Evolutionary conservation across 306 rosid genomes (phyloP).

Genomic region (Castanopsis chinensis): DNA sequence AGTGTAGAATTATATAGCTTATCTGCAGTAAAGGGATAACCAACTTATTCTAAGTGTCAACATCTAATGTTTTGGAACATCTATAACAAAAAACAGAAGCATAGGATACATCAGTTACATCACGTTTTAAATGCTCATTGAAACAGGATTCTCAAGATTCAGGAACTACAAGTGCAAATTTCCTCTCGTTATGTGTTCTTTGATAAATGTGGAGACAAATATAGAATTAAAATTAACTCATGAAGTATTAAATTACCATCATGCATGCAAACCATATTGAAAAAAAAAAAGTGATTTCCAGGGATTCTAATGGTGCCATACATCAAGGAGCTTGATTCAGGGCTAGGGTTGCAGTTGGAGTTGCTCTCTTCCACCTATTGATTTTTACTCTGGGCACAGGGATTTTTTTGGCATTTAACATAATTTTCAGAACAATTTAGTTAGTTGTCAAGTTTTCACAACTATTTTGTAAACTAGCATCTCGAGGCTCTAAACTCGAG

Average conservation of each 20-base stretch:
- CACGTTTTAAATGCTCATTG: background rate
- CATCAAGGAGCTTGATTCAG: background rate
- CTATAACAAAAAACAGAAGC: background rate
- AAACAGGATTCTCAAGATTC: background rate
- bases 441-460: no score
- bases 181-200: background rate
- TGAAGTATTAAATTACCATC: background rate
- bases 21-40: background rate
- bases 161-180: background rate
- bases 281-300: background rate
- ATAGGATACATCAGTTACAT: background rate
- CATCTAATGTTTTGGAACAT: background rate
- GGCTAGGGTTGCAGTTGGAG: background rate
- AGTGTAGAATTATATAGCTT: background rate
- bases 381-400: background rate
- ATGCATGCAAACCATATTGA: background rate
- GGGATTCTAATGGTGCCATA: background rate
- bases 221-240: background rate
- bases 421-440: no score
- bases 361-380: background rate
- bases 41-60: slow-evolving; percentile 9
- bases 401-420: no score
- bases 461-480: no score
- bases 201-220: background rate
- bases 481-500: no score